These are phyloP conservation scores for Hypoxylon lienhwacheense DNA, from an alignment of 495 filamentous ascomycete species.

Conservation along the genomic window DNA sequence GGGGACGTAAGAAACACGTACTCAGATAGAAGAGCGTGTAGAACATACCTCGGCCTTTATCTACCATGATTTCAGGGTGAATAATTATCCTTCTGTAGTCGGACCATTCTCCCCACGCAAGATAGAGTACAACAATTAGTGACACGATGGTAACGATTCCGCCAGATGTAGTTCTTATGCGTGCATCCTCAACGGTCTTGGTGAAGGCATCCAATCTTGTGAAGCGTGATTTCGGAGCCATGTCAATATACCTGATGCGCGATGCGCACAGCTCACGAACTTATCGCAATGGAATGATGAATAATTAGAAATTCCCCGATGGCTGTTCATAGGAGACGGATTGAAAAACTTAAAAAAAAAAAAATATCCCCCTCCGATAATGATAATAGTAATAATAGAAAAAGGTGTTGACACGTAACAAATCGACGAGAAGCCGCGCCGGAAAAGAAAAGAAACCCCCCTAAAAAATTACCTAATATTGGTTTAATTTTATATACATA, in stretches of 20 bases:
- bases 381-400: no score
- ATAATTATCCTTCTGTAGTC: constrained; percentile 88
- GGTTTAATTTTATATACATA: neutral
- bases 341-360: no score
- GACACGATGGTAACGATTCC: constrained; percentile 92
- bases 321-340: no score
- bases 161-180: constrained; percentile 94
- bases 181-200: constrained; percentile 97
- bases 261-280: no score
- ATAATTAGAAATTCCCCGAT: no score
- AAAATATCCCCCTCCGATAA: no score
- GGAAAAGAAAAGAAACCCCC: no score
- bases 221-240: constrained; percentile 79
- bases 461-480: neutral
- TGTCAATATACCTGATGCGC: constrained; percentile 36
- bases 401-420: no score
- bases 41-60: constrained; percentile 87
- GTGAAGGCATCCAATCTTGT: constrained; percentile 97
- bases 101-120: constrained; percentile 93
- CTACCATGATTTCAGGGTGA: constrained; percentile 89
- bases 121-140: constrained; percentile 79
- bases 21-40: constrained; percentile 12
- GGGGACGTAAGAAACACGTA: constrained; percentile 19
- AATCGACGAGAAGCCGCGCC: no score
- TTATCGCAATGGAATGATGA: no score